Conservation (phyloP, 768 basidiomycete species). For the Suillus luteus region DNA sequence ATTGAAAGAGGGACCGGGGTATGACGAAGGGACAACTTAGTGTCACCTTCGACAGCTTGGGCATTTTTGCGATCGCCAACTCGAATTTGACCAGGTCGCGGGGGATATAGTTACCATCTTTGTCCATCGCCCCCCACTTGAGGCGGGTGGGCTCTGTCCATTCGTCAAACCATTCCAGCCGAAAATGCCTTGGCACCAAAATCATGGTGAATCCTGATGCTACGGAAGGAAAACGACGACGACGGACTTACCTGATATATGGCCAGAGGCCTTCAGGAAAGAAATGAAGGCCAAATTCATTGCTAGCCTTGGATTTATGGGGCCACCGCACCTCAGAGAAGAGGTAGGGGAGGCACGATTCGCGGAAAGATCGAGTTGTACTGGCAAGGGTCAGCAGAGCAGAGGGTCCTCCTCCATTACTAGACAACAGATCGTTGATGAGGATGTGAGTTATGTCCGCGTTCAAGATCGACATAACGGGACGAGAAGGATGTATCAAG, state of each 20-base stretch:
- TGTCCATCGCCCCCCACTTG: conserved; percentile 34
- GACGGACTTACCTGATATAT: conserved; percentile 29
- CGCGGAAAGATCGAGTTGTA: conserved; percentile 29
- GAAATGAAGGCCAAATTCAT: conserved; percentile 28
- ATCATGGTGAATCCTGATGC: conserved; percentile 6
- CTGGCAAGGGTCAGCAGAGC: conserved; percentile 28
- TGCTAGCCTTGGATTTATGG: conserved; percentile 30
- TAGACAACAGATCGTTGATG: conserved; percentile 28
- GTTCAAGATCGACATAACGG: conserved; percentile 32
- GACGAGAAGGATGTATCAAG: conserved; percentile 6
- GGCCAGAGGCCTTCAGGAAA: conserved; percentile 33
- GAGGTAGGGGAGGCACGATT: conserved; percentile 33
- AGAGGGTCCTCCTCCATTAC: conserved; percentile 4
- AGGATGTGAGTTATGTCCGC: conserved; percentile 38
- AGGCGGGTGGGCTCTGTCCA: conserved; percentile 39
- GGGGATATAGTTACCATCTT: conserved; percentile 34
- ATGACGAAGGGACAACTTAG: conserved; percentile 35
- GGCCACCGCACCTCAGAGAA: conserved; percentile 37
- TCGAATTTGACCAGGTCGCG: conserved; percentile 28
- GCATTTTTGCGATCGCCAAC: conserved; percentile 30
- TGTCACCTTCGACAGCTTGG: conserved; percentile 32
- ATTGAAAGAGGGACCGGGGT: conserved; percentile 31
- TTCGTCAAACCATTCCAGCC: conserved; percentile 38
- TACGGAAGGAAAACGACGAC: background rate
- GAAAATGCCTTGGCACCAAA: conserved; percentile 27